phyloP scores from a whole-genome alignment of 179 eudicot genomes.

The Patellifolia procumbens region DNA sequence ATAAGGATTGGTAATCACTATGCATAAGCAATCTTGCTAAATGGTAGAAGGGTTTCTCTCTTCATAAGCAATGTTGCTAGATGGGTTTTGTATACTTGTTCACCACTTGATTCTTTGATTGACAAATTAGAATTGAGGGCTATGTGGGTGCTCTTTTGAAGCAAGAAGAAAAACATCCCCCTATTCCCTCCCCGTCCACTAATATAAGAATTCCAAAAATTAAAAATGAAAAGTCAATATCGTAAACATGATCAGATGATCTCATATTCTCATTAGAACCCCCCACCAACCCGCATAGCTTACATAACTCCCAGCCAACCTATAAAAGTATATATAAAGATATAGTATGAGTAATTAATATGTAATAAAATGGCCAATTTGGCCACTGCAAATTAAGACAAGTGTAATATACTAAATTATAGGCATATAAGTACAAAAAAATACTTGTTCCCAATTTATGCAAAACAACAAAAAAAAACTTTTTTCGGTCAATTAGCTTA shows the following conservation, averaged over 20 bases:
- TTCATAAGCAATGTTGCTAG: slow-evolving; percentile 15
- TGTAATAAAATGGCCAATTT: not conserved
- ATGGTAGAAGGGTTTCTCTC: slow-evolving; percentile 4
- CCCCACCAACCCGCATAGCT: slow-evolving; percentile 5
- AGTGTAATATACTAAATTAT: too few relatives aligned
- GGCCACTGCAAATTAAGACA: not conserved
- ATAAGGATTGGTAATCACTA: slow-evolving; percentile 8
- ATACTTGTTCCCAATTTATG: too few relatives aligned
- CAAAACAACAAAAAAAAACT: too few relatives aligned
- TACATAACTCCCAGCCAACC: not conserved
- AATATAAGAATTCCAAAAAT: not conserved
- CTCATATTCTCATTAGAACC: not conserved
- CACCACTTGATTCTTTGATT: slow-evolving; percentile 30
- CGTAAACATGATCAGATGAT: not conserved
- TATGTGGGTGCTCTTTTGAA: slow-evolving; percentile 22
- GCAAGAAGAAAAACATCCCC: not conserved
- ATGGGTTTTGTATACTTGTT: slow-evolving; percentile 27
- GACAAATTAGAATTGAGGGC: slow-evolving; percentile 1
- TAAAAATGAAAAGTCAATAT: not conserved
- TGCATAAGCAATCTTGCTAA: slow-evolving; percentile 14
- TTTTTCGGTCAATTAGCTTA: too few relatives aligned
- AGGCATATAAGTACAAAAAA: too few relatives aligned
- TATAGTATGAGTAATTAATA: not conserved
- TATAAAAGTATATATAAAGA: not conserved
- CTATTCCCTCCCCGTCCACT: too few relatives aligned